These are phyloP conservation scores for Aciculosporium take DNA, from an alignment of 2,329 filamentous ascomycete genomes.

Conservation along the genomic window DNA sequence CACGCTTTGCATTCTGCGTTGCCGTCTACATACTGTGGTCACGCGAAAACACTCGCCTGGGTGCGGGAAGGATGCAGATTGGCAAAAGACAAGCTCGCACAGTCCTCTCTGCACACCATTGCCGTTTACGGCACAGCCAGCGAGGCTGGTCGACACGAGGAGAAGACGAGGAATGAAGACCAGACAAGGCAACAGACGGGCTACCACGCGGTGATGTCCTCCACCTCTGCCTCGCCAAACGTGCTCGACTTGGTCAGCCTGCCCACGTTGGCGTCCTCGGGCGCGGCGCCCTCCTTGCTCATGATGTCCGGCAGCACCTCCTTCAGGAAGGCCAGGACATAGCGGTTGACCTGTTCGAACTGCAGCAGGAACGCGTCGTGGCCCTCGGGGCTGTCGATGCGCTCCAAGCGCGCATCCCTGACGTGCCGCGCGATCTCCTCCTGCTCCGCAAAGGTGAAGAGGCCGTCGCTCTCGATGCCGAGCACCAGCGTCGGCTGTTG, in stretches of 20 bases:
- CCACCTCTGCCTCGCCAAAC: slow-evolving; percentile 90
- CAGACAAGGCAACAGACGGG: background rate
- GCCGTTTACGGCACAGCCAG: no score
- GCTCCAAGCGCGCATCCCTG: slow-evolving; percentile 60
- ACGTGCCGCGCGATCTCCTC: slow-evolving; percentile 77
- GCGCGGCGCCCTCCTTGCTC: slow-evolving; percentile 40
- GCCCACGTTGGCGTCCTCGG: slow-evolving; percentile 38
- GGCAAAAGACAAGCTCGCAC: no score
- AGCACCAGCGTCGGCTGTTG: slow-evolving; percentile 82
- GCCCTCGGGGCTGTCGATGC: slow-evolving; percentile 86
- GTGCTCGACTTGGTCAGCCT: slow-evolving; percentile 72
- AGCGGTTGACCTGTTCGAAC: slow-evolving; percentile 90
- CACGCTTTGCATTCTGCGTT: no score
- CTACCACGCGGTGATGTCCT: slow-evolving; percentile 92
- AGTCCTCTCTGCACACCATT: no score
- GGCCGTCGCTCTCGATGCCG: slow-evolving; percentile 86
- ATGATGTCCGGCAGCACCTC: slow-evolving; percentile 82
- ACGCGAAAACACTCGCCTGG: no score
- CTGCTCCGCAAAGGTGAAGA: slow-evolving; percentile 96
- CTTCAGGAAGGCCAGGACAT: slow-evolving; percentile 71
- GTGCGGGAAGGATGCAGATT: no score
- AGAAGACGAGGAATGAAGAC: background rate
- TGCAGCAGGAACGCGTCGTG: slow-evolving; percentile 94
- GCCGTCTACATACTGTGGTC: no score
- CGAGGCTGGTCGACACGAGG: no score